These are phyloP conservation scores for Cryphonectria radicalis DNA, from an alignment of 2,329 filamentous ascomycete genomes.

Conservation along the genomic window DNA sequence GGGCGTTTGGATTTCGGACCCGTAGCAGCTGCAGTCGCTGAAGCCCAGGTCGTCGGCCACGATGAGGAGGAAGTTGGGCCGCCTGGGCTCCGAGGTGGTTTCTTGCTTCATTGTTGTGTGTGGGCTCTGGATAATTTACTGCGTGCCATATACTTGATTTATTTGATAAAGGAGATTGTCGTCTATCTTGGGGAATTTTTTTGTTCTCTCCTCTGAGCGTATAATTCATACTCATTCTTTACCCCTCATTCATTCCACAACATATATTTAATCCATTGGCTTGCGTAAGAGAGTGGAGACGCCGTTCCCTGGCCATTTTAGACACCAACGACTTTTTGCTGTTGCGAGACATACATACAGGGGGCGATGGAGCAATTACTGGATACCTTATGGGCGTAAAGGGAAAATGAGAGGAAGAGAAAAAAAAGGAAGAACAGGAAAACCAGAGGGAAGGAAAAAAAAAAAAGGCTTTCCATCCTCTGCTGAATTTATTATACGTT, in stretches of 20 bases:
- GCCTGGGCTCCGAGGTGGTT: conserved; percentile 6
- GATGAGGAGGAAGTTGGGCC: conserved; percentile 41
- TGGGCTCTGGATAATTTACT: not conserved
- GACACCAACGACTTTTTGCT: too few species aligned
- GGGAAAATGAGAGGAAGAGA: too few species aligned
- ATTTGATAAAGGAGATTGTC: too few species aligned
- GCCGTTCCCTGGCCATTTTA: not conserved
- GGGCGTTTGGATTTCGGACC: conserved; percentile 41
- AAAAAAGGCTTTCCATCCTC: too few species aligned
- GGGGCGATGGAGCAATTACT: too few species aligned
- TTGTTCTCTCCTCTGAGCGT: not conserved
- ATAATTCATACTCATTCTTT: not conserved
- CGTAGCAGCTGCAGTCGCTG: conserved; percentile 38
- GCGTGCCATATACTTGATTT: too few species aligned
- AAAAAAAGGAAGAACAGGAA: too few species aligned
- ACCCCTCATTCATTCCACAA: not conserved
- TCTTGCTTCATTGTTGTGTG: not conserved
- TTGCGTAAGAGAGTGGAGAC: not conserved
- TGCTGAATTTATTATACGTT: too few species aligned
- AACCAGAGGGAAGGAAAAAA: too few species aligned
- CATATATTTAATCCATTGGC: not conserved
- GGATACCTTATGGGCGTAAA: too few species aligned
- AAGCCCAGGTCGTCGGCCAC: conserved; percentile 43
- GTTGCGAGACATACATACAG: too few species aligned
- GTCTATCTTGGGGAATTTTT: not conserved